Base-by-base conservation (phyloP, 2,329 filamentous ascomycete genomes). In the Bipolaris zeicola region DNA sequence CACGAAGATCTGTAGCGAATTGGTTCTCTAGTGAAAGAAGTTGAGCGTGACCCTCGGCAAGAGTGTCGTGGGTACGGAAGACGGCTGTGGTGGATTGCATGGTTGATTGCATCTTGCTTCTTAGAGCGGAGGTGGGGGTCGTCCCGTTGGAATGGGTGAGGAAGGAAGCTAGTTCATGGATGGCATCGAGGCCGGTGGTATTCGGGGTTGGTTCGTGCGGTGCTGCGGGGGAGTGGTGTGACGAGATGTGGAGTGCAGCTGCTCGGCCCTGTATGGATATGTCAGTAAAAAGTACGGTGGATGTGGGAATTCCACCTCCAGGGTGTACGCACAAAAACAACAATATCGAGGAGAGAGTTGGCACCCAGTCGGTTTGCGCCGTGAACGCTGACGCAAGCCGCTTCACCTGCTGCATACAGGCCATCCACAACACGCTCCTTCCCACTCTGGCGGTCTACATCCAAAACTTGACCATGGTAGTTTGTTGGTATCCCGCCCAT, bases 401-500 rank as follows among this genome's bases (percentile, higher is more conserved):
- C 76, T 63, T 82, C 80, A 38, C 80, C 80, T 2, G 78, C 79
- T 2, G 80, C 80, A 57, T 81, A 82, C 10, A 82, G 64, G 0
- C 80, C 80, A 37, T 78, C 71, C 1, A 82, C 79, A 7, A 77
- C 63, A 31, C 71, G 72, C 37, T 82, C 79, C 7, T 71, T 76
- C 0, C 75, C 71, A 22, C 64, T 34, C 13, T 56, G 60, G 3
- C 10, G 36, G 8, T 55, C 48, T 2, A 81, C 70, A 45, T 77
- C 73, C 3, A 82, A 62, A 8, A 82, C 80, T 56, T 82, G 76
- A 16, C 80, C 80, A 39, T 78, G 78, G 59, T 77, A 82, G 47
- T 82, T 81, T 2, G 80, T 82, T 6, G 80, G 79, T 11, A 82
- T 79, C 22, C 80, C 80, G 18, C 80, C 80, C 80, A 82, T 82